These are phyloP conservation scores for Lumnitzera littorea DNA, from an alignment of 345 rosid species.

Conservation along the genomic window DNA sequence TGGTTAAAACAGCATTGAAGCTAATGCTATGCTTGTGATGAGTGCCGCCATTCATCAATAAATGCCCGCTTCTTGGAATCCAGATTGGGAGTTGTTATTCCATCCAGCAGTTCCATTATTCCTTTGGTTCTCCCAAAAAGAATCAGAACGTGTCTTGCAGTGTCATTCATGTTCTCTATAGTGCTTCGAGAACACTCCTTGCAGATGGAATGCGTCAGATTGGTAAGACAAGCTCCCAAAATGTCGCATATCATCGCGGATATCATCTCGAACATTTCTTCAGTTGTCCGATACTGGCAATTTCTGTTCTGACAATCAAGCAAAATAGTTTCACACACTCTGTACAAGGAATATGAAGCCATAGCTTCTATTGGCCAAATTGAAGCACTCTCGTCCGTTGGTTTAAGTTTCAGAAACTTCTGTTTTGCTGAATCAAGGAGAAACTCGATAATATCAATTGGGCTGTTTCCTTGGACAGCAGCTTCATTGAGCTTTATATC, in stretches of 20 bases:
- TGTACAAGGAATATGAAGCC: conserved; percentile 5
- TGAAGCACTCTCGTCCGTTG: conserved; percentile 2
- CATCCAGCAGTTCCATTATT: conserved; percentile 44
- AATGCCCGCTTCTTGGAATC: conserved; percentile 32
- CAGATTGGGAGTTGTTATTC: conserved; percentile 26
- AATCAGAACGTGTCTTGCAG: conserved; percentile 40
- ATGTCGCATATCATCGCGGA: conserved; percentile 48
- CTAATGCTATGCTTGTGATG: conserved; percentile 8
- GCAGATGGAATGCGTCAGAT: conserved; percentile 36
- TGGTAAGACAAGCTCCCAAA: conserved; percentile 69
- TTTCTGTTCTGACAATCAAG: conserved; percentile 21
- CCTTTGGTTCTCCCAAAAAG: conserved; percentile 55
- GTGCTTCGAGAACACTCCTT: conserved; percentile 45
- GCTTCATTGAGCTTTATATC: conserved; percentile 58
- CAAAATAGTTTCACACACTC: conserved; percentile 54
- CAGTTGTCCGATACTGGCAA: conserved; percentile 14
- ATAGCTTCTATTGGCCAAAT: conserved; percentile 27
- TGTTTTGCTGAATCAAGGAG: conserved; percentile 2
- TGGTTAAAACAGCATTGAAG: too few species aligned
- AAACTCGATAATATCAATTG: neutral
- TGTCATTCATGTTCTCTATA: conserved; percentile 44
- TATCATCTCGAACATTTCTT: conserved; percentile 34
- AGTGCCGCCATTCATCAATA: conserved; percentile 62
- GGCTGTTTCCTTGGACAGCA: conserved; percentile 25
- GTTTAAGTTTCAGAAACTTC: too few species aligned